These are phyloP conservation scores for Tetrapisispora taiwanensis DNA, from an alignment of 805 yeast species.

Conservation along the genomic window DNA sequence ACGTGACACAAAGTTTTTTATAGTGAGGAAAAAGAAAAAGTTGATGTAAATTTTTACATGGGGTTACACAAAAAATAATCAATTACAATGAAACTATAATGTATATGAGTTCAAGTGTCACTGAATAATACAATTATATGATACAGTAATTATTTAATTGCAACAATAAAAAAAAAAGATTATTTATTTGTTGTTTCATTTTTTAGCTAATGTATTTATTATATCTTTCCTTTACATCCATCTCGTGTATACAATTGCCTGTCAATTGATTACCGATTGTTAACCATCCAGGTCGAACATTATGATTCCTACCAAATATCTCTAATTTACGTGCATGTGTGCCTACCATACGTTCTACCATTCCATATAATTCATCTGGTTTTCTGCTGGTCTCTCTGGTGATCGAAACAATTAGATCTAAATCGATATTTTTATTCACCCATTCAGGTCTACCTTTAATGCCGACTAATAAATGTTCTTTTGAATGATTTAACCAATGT, in stretches of 20 bases:
- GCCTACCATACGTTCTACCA: slow-evolving; percentile 80
- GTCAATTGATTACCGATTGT: slow-evolving; percentile 74
- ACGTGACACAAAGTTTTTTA: too few relatives aligned
- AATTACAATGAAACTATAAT: too few relatives aligned
- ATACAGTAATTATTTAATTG: too few relatives aligned
- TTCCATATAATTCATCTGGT: slow-evolving; percentile 83
- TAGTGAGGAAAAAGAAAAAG: too few relatives aligned
- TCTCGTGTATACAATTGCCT: slow-evolving; percentile 48
- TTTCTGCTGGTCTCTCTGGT: slow-evolving; percentile 85
- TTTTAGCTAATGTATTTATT: not conserved
- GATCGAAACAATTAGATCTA: slow-evolving; percentile 68
- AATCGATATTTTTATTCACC: slow-evolving; percentile 56
- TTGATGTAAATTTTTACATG: slow-evolving; percentile 5
- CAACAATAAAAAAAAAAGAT: too few relatives aligned
- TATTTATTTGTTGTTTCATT: too few relatives aligned
- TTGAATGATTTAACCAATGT: slow-evolving; percentile 93
- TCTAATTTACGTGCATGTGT: slow-evolving; percentile 68
- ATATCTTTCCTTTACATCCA: slow-evolving; percentile 41
- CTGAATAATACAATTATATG: too few relatives aligned
- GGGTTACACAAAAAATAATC: too few relatives aligned
- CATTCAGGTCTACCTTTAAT: slow-evolving; percentile 70
- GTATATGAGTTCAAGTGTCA: not conserved
- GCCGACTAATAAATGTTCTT: slow-evolving; percentile 83
- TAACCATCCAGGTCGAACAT: slow-evolving; percentile 83
- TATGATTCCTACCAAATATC: slow-evolving; percentile 81